Evolutionary conservation across 345 rosid genomes (phyloP), one percentile per base, ranked within the genome.

Genomic region (Lumnitzera racemosa): DNA sequence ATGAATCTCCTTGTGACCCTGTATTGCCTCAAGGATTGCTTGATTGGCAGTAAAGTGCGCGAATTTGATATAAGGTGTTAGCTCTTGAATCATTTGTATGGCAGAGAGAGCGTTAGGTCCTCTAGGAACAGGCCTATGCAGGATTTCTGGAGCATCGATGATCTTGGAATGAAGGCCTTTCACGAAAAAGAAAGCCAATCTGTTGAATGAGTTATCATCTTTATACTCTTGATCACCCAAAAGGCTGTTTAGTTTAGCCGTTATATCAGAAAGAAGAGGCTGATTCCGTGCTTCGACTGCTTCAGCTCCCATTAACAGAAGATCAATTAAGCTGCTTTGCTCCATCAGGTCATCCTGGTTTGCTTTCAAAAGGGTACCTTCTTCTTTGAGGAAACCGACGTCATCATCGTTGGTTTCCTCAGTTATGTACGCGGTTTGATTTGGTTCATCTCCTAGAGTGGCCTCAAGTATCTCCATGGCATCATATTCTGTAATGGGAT

Each of bases 281-380:
- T 61, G 58, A 59, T 74, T 69, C 57, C 57, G 57, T 6, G 52
- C 66, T 61, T 73, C 73, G 49, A 69, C 73, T 43, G 70, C 77
- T 64, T 73, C 73, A 20, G 77, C 77, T 65, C 67, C 77, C 67
- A 61, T 64, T 57, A 68, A 29, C 12, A 68, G 43, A 14, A 73
- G 64, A 43, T 69, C 67, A 15, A 29, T 57, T 49, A 65, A 61
- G 63, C 65, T 56, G 53, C 1, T 60, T 5, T 68, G 66, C 50
- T 64, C 67, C 57, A 46, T 57, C 51, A 58, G 12, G 24, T 66
- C 67, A 57, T 62, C 64, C 12, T 27, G 67, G 51, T 31, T 41
- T 29, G 14, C 57, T 49, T 53, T 53, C 15, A 46, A 31, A 2
- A 6, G 25, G 15, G 58, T 57, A 61, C 49, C 2, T 11, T 16